phyloP scores from a whole-genome alignment of 2,329 filamentous ascomycete species.

The Fusarium sp. region DNA sequence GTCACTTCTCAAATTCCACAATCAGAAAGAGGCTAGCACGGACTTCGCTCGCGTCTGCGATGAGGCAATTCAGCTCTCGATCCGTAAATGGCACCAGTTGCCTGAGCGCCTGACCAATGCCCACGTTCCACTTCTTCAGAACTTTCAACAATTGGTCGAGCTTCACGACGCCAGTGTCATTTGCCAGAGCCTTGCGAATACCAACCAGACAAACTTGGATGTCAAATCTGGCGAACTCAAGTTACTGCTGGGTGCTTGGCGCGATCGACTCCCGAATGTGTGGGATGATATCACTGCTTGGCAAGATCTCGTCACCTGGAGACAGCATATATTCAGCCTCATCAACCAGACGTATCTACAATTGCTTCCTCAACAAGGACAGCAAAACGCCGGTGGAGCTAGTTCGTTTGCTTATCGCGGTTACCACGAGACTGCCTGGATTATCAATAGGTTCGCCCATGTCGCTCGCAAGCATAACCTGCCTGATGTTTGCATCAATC shows the following conservation, averaged over 20 bases:
- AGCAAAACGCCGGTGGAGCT: slow-evolving; percentile 83
- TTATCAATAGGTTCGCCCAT: slow-evolving; percentile 98
- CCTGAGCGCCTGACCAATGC: slow-evolving; percentile 92
- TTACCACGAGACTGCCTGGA: slow-evolving; percentile 99
- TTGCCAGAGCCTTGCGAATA: slow-evolving; percentile 87
- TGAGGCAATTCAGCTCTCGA: slow-evolving; percentile 95
- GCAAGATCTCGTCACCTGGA: slow-evolving; percentile 99
- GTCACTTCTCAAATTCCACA: slow-evolving; percentile 92
- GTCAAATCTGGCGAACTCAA: slow-evolving; percentile 96
- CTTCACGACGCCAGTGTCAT: slow-evolving; percentile 98
- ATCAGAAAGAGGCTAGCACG: slow-evolving; percentile 79
- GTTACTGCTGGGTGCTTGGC: slow-evolving; percentile 91
- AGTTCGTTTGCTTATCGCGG: slow-evolving; percentile 92
- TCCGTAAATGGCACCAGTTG: slow-evolving; percentile 99
- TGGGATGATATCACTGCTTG: slow-evolving; percentile 99
- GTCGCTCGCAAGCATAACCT: slow-evolving; percentile 97
- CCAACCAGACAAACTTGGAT: slow-evolving; percentile 86
- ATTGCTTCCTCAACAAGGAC: slow-evolving; percentile 79
- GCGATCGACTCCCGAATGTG: slow-evolving; percentile 93
- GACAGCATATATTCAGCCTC: slow-evolving; percentile 97
- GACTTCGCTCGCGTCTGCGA: slow-evolving; percentile 94
- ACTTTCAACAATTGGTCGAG: slow-evolving; percentile 98
- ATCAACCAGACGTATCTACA: slow-evolving; percentile 95
- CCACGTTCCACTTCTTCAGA: slow-evolving; percentile 93
- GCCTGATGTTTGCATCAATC: slow-evolving; percentile 95